Evolutionary conservation across 2,329 filamentous ascomycete species (phyloP).

Genomic region (Endocalyx cinctus): DNA sequence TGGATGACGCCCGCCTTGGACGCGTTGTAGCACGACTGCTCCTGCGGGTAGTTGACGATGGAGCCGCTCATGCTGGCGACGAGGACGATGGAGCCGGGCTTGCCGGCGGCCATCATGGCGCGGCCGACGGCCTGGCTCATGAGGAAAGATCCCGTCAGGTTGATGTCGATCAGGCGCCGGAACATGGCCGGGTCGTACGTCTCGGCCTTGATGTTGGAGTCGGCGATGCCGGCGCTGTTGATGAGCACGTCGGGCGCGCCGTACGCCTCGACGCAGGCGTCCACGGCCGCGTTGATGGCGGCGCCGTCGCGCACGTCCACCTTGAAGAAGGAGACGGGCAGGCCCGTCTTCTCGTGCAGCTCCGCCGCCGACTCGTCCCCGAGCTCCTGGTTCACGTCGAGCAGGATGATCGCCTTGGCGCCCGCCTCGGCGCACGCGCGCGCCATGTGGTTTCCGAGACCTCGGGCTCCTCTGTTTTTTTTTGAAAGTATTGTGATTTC

Average conservation of each 20-base stretch:
- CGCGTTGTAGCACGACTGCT: conserved; percentile 79
- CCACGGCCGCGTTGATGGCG: conserved; percentile 65
- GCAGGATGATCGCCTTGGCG: conserved; percentile 67
- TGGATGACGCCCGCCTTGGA: conserved; percentile 78
- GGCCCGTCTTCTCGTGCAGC: conserved; percentile 66
- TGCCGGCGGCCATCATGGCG: conserved; percentile 67
- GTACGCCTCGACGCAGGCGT: conserved; percentile 60
- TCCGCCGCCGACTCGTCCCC: conserved; percentile 66
- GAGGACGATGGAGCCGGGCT: conserved; percentile 69
- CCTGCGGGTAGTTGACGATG: conserved; percentile 82
- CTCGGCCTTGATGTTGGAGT: conserved; percentile 81
- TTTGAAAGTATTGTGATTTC: too few relatives aligned
- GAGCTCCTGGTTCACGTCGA: conserved; percentile 72
- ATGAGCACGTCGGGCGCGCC: conserved; percentile 71
- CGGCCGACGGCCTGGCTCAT: conserved; percentile 69
- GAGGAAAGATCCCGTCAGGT: conserved; percentile 74
- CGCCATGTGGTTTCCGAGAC: conserved; percentile 75
- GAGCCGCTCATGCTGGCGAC: conserved; percentile 78
- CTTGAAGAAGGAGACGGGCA: conserved; percentile 73
- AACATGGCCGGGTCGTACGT: conserved; percentile 72
- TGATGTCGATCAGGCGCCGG: conserved; percentile 76
- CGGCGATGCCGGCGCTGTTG: conserved; percentile 75
- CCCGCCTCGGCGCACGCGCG: conserved; percentile 73
- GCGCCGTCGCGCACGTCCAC: conserved; percentile 70
- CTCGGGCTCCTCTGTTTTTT: conserved; percentile 64